Evolutionary conservation across 176 grass and related monocot genomes (phyloP).

Genomic region (Musa troglodytarum): DNA sequence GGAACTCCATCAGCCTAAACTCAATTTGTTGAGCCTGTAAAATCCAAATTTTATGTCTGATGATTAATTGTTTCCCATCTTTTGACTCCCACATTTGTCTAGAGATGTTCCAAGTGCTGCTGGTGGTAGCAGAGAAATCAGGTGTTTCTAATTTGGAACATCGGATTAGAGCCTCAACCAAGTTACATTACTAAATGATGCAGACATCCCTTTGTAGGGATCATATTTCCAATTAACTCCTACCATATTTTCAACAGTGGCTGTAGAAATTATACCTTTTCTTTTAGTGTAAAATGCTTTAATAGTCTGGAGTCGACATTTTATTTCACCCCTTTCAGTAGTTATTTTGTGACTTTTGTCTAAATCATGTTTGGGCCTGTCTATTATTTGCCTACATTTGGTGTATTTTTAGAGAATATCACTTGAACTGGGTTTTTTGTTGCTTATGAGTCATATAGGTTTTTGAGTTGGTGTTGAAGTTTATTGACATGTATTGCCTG

Average conservation of each 20-base stretch:
- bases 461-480: not conserved
- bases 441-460: no score
- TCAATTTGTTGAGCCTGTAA: constrained; percentile 49
- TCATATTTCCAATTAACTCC: not conserved
- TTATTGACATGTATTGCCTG: not conserved
- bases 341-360: no score
- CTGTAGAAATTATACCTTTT: not conserved
- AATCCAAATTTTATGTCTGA: constrained; percentile 29
- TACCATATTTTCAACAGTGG: not conserved
- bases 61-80: constrained; percentile 15
- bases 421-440: not conserved
- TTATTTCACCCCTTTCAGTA: no score
- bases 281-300: no score
- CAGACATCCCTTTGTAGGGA: no score
- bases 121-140: not conserved
- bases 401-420: not conserved
- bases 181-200: not conserved
- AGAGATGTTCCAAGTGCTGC: not conserved
- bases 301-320: no score
- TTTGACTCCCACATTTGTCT: not conserved
- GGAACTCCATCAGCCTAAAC: constrained; percentile 68
- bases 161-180: not conserved
- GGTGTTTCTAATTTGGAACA: not conserved
- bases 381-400: not conserved
- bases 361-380: not conserved